Percentiles rank a stretch among this genome's conserved stretches.
phyloP scores from a whole-genome alignment of 1,139 yeast genomes.

The Schwanniomyces etchellsii region DNA sequence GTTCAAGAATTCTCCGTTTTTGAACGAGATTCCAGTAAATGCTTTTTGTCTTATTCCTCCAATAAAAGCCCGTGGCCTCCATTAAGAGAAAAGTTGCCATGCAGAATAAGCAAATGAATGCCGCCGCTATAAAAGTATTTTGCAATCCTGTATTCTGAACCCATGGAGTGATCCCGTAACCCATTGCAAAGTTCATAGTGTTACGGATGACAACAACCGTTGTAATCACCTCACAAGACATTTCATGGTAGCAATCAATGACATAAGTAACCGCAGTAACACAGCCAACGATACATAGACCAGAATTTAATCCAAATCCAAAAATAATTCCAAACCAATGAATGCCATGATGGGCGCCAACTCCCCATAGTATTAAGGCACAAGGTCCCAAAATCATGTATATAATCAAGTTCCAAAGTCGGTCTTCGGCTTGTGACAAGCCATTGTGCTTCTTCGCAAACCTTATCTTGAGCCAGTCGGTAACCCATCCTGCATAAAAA shows the following conservation, averaged over 20 bases:
- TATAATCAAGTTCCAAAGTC: conserved; percentile 21
- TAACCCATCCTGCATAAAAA: conserved; percentile 5
- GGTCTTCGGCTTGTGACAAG: conserved; percentile 23
- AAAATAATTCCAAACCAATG: conserved; percentile 21
- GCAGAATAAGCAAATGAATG: conserved; percentile 9
- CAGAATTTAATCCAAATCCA: conserved; percentile 16
- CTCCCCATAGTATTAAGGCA: conserved; percentile 16
- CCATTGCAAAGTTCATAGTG: conserved; percentile 18
- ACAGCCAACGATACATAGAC: conserved; percentile 17
- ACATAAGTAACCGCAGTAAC: conserved; percentile 17
- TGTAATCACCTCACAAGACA: conserved; percentile 17
- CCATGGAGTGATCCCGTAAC: conserved; percentile 20
- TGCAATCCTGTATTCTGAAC: conserved; percentile 14
- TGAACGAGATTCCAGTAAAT: conserved; percentile 17
- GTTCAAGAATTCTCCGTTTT: not conserved
- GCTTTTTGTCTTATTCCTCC: conserved; percentile 14
- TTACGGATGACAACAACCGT: conserved; percentile 17
- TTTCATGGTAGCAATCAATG: conserved; percentile 17
- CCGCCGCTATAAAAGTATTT: conserved; percentile 16
- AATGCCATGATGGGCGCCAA: conserved; percentile 16
- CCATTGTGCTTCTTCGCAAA: conserved; percentile 23
- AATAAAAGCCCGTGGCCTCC: conserved; percentile 18
- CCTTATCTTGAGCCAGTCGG: conserved; percentile 8
- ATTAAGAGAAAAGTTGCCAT: conserved; percentile 19
- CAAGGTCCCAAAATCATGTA: conserved; percentile 18